Percentiles rank a stretch among this genome's conserved stretches.
phyloP scores from a whole-genome alignment of 495 filamentous ascomycete genomes.

The Aspergillus cristatus region DNA sequence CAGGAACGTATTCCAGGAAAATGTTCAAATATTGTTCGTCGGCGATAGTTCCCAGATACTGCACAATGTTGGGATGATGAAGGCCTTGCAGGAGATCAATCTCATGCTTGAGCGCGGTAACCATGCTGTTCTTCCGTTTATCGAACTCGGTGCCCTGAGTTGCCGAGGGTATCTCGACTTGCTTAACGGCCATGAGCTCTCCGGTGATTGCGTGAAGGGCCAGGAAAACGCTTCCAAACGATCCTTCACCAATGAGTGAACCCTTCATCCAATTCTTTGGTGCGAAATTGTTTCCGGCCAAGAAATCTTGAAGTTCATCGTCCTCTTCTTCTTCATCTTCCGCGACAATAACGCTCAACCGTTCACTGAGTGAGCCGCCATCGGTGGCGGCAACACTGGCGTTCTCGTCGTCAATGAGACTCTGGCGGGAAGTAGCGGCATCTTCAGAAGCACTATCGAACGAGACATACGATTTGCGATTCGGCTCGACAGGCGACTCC shows the following conservation, averaged over 20 bases:
- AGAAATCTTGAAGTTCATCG: slow-evolving; percentile 67
- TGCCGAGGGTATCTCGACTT: slow-evolving; percentile 84
- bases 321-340: slow-evolving; percentile 75
- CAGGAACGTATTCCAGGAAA: slow-evolving; percentile 98
- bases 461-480: slow-evolving; percentile 93
- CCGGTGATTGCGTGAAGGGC: slow-evolving; percentile 96
- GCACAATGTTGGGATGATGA: slow-evolving; percentile 94
- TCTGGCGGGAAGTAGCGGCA: slow-evolving; percentile 53
- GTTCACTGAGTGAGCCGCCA: slow-evolving; percentile 60
- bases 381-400: slow-evolving; percentile 59
- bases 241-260: slow-evolving; percentile 90
- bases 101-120: slow-evolving; percentile 91
- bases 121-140: slow-evolving; percentile 92
- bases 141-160: slow-evolving; percentile 72
- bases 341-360: slow-evolving; percentile 49
- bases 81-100: slow-evolving; percentile 91
- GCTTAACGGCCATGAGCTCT: slow-evolving; percentile 96
- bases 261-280: slow-evolving; percentile 99
- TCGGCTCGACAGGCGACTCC: slow-evolving; percentile 80
- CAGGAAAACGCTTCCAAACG: slow-evolving; percentile 93
- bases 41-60: slow-evolving; percentile 89
- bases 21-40: slow-evolving; percentile 94
- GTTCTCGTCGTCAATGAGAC: slow-evolving; percentile 82
- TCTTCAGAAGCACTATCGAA: slow-evolving; percentile 85
- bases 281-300: slow-evolving; percentile 87